These are phyloP conservation scores for Pleurotus platypus DNA, from an alignment of 768 basidiomycete species.

Conservation along the genomic window DNA sequence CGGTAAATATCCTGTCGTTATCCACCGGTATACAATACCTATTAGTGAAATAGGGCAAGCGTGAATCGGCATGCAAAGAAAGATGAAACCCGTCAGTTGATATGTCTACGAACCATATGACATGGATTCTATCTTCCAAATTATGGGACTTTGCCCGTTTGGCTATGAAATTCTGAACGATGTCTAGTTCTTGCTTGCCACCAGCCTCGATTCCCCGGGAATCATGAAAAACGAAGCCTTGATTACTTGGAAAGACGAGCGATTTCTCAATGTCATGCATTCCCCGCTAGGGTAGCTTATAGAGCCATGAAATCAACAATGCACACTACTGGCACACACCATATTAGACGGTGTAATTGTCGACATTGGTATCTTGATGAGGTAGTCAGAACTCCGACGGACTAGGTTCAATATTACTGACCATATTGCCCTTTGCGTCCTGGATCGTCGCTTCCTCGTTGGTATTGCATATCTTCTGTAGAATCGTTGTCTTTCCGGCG, in stretches of 20 bases:
- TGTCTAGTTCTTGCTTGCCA: constrained; percentile 6
- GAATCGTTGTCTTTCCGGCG: constrained; percentile 37
- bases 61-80: background rate
- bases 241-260: constrained; percentile 9
- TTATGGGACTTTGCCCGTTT: background rate
- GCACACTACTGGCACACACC: background rate
- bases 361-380: background rate
- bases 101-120: constrained; percentile 12
- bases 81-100: background rate
- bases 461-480: constrained; percentile 32
- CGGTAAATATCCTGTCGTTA: background rate
- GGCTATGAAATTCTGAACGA: constrained; percentile 12
- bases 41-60: background rate
- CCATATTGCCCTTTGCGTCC: constrained; percentile 15
- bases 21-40: constrained; percentile 1
- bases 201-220: constrained; percentile 21
- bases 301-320: background rate
- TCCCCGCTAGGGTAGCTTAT: background rate
- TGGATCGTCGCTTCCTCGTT: constrained; percentile 26
- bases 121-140: constrained; percentile 12
- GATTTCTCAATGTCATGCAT: constrained; percentile 10
- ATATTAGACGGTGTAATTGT: constrained; percentile 1
- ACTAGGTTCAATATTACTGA: constrained; percentile 6
- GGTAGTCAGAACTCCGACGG: background rate
- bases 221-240: constrained; percentile 18